Base-by-base conservation (phyloP, 2,329 filamentous ascomycete genomes). In the Aspergillus felis region DNA sequence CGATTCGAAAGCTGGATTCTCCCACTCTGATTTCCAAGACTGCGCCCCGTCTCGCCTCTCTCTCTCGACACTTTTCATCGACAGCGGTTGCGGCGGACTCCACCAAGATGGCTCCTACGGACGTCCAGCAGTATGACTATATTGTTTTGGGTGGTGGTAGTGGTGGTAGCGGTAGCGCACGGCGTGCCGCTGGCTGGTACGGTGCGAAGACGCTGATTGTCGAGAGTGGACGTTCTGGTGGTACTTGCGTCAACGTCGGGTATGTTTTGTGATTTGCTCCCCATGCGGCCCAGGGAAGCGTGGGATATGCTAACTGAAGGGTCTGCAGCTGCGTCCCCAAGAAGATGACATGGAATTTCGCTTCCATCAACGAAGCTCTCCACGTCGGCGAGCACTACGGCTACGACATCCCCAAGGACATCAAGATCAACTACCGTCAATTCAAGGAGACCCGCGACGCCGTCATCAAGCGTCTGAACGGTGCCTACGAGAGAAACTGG, bases 61-160 rank as follows among this genome's bases (percentile, higher is more conserved):
- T 80, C 20, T 68, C 76, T 3, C 69, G 73, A 56, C 78, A 79
- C 50, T 75, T 80, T 57, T 71, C 74, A 27, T 69, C 68, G 6
- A 68, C 69, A 10, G 57, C 70, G 14, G 49, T 53, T 4, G 29
- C 52, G 3, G 42, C 61, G n/a, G 59, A 65, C n/a, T 69, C 70
- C 32, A 68, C 60, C 55, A 68, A 59, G 55, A 81, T 81, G 79
- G 74, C 78, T 58, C 79, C 80, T 25, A 71, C 77, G 6, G 69
- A 73, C 42, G 69, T 73, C 25, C 76, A 78, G 59, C 74, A 77
- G 57, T 83, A 81, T 66, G 81, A 84, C 65, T 83, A 81, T 62
- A 80, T 84, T 56, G 80, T 83, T 57, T 76, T 83, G 63, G 81
- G 81, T 56, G 81, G 81, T 63, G 81, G 81, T 51, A 80, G 78